These are phyloP conservation scores for Botrytis tulipae DNA, from an alignment of 2,329 filamentous ascomycete species.

Conservation along the genomic window DNA sequence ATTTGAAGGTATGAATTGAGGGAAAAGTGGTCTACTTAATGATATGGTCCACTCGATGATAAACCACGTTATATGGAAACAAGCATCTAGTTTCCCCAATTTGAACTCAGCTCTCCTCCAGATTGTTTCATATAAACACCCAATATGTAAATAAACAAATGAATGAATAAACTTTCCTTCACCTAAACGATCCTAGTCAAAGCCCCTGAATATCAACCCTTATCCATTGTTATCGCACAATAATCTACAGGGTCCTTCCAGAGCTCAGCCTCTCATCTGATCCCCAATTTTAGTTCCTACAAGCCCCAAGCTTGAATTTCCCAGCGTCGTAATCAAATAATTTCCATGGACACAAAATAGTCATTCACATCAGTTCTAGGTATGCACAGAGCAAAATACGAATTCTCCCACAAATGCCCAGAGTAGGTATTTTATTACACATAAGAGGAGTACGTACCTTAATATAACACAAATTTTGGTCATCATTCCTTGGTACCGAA, in stretches of 20 bases:
- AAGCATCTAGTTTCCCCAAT: not conserved
- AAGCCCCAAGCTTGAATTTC: not conserved
- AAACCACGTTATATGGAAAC: no score
- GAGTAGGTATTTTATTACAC: not conserved
- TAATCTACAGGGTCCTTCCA: not conserved
- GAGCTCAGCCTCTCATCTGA: not conserved
- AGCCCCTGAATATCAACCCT: slow-evolving; percentile 8
- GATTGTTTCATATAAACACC: not conserved
- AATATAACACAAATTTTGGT: not conserved
- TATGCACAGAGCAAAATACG: not conserved
- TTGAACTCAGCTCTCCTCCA: not conserved
- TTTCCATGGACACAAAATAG: not conserved
- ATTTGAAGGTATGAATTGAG: no score
- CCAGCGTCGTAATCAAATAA: slow-evolving; percentile 11
- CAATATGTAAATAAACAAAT: not conserved
- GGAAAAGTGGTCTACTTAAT: no score
- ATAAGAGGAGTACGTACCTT: not conserved
- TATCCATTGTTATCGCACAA: slow-evolving; percentile 9
- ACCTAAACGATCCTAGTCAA: not conserved
- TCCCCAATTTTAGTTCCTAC: not conserved
- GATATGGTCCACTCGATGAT: no score
- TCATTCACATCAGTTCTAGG: not conserved
- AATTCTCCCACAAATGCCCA: not conserved
- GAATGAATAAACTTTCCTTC: not conserved
- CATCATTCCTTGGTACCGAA: slow-evolving; percentile 5